phyloP scores from a whole-genome alignment of 1,284 basidiomycete genomes.

The Sparassis latifolia region DNA sequence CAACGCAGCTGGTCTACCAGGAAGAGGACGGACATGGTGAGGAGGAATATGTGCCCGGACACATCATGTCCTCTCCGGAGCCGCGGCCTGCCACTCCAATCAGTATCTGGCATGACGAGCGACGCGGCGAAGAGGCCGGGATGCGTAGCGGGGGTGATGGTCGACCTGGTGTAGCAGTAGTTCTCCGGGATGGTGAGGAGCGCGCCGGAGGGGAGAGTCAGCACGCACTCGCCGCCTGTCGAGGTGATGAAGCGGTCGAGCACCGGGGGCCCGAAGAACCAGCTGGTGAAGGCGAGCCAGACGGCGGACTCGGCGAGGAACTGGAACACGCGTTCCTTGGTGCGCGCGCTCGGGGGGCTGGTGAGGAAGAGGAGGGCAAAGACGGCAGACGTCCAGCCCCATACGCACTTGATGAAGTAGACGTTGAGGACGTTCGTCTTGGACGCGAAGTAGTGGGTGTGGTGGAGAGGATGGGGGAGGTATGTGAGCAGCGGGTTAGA shows the following conservation, averaged over 20 bases:
- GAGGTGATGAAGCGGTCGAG: slow-evolving; percentile 69
- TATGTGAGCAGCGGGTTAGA: slow-evolving; percentile 64
- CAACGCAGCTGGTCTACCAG: slow-evolving; percentile 68
- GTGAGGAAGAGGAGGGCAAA: slow-evolving; percentile 59
- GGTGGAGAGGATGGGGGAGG: slow-evolving; percentile 59
- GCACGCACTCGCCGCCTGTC: slow-evolving; percentile 80
- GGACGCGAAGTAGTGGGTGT: slow-evolving; percentile 73
- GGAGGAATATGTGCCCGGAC: slow-evolving; percentile 90
- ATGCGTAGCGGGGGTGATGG: slow-evolving; percentile 55
- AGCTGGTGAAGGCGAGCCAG: slow-evolving; percentile 77
- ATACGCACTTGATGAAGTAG: slow-evolving; percentile 85
- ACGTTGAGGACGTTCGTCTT: slow-evolving; percentile 83
- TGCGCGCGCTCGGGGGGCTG: slow-evolving; percentile 38
- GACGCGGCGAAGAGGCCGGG: slow-evolving; percentile 55
- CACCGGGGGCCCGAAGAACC: slow-evolving; percentile 91
- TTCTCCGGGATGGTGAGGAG: slow-evolving; percentile 48
- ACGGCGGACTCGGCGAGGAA: slow-evolving; percentile 60
- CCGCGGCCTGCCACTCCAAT: slow-evolving; percentile 46
- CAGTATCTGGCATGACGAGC: slow-evolving; percentile 29
- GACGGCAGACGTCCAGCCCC: slow-evolving; percentile 82
- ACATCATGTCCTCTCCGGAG: slow-evolving; percentile 86
- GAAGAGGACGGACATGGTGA: slow-evolving; percentile 80
- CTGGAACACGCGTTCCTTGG: slow-evolving; percentile 40
- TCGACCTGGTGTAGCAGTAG: slow-evolving; percentile 48
- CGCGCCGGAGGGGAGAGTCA: slow-evolving; percentile 53